Percentiles rank a stretch among this genome's conserved stretches.
phyloP scores from a whole-genome alignment of 192 early-diverging fungal genomes.

The Backusella parvicylindrica region DNA sequence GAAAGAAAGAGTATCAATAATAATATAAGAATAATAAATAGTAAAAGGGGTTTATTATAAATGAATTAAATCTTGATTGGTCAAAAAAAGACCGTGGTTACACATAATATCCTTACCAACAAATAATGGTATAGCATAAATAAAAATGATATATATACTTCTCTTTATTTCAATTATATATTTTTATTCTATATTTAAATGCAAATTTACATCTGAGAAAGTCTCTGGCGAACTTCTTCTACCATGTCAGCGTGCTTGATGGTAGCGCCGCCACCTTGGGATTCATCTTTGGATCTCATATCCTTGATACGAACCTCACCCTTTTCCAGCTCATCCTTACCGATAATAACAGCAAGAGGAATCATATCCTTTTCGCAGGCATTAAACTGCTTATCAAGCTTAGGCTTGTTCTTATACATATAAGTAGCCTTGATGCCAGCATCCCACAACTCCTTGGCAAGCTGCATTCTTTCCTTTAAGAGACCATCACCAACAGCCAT shows the following conservation, averaged over 20 bases:
- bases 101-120: too few species aligned
- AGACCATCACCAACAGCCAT: conserved; percentile 76
- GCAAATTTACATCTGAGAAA: conserved; percentile 9
- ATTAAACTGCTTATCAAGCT: conserved; percentile 74
- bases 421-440: conserved; percentile 87
- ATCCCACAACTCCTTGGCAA: conserved; percentile 90
- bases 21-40: background rate
- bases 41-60: background rate
- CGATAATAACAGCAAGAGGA: conserved; percentile 88
- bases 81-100: background rate
- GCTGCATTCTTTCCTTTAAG: conserved; percentile 85
- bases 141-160: background rate
- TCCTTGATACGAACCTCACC: conserved; percentile 89
- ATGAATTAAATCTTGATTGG: background rate
- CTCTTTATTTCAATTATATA: background rate
- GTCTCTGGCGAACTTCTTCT: conserved; percentile 46
- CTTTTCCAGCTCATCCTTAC: conserved; percentile 71
- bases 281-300: conserved; percentile 61
- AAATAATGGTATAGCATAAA: too few species aligned
- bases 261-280: conserved; percentile 52
- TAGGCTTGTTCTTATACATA: conserved; percentile 89
- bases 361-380: conserved; percentile 82
- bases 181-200: background rate
- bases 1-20: background rate
- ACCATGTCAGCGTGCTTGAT: conserved; percentile 60